Conservation (phyloP, 306 rosid genomes). For the Abrus pulchellus region DNA sequence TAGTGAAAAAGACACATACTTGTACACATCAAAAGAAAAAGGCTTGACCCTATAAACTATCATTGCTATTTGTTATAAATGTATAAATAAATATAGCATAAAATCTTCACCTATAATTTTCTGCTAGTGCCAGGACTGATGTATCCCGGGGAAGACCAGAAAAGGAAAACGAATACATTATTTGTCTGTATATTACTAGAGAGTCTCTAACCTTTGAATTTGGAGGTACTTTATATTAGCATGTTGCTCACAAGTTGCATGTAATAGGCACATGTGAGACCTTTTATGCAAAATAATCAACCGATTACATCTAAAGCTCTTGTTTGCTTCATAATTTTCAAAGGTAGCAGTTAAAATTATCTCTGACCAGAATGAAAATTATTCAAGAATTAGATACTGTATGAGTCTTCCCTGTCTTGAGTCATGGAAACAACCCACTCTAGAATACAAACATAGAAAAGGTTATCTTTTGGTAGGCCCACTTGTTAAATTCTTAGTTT, state of each 20-base stretch:
- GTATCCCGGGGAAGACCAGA: conserved; percentile 1
- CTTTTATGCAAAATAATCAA: conserved; percentile 68
- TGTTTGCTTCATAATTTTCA: conserved; percentile 85
- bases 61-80: neutral
- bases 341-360: conserved; percentile 84
- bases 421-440: conserved; percentile 71
- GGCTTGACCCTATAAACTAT: conserved; percentile 29
- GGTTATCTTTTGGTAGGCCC: conserved; percentile 41
- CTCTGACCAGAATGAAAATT: conserved; percentile 53
- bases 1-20: conserved; percentile 2
- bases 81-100: neutral
- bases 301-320: conserved; percentile 52
- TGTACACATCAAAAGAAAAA: neutral
- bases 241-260: conserved; percentile 37
- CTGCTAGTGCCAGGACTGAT: conserved; percentile 7
- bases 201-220: conserved; percentile 63
- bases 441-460: conserved; percentile 42
- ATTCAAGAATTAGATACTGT: conserved; percentile 46
- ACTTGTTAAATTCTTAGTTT: conserved; percentile 52
- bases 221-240: conserved; percentile 41
- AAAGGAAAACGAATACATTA: conserved; percentile 53
- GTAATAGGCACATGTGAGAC: conserved; percentile 72
- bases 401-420: conserved; percentile 51
- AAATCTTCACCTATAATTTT: neutral
- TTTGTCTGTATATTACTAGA: conserved; percentile 54